Percentiles rank a stretch among this genome's conserved stretches.
Conservation (phyloP, 306 rosid genomes). For the Rosa chinensis region DNA sequence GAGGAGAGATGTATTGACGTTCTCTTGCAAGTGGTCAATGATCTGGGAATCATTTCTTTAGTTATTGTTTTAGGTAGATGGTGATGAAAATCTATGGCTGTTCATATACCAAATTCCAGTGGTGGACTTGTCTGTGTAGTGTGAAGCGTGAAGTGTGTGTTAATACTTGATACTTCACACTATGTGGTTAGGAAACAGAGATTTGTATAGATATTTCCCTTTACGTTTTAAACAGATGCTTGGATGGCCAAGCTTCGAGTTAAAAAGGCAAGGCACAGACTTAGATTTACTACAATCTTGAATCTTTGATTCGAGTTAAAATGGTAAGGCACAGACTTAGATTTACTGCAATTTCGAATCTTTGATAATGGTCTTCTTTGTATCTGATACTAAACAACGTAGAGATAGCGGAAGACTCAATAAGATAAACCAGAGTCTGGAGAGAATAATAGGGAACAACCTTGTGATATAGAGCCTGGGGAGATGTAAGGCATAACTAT, state of each 20-base stretch:
- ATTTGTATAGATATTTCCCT: background rate
- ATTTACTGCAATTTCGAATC: background rate
- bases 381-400: background rate
- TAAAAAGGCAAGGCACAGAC: background rate
- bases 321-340: background rate
- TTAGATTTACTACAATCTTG: background rate
- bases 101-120: background rate
- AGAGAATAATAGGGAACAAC: background rate
- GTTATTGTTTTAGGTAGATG: background rate
- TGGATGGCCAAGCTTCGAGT: background rate
- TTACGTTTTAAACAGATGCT: background rate
- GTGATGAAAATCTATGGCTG: background rate
- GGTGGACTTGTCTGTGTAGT: background rate
- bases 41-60: background rate
- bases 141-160: background rate
- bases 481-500: background rate
- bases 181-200: background rate
- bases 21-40: background rate
- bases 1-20: background rate
- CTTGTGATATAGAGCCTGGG: background rate
- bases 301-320: background rate
- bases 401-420: background rate
- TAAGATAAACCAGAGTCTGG: background rate
- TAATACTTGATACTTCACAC: no score
- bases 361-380: background rate